These are phyloP conservation scores for Fusarium sp. DNA, from an alignment of 2,329 filamentous ascomycete species.

Conservation along the genomic window DNA sequence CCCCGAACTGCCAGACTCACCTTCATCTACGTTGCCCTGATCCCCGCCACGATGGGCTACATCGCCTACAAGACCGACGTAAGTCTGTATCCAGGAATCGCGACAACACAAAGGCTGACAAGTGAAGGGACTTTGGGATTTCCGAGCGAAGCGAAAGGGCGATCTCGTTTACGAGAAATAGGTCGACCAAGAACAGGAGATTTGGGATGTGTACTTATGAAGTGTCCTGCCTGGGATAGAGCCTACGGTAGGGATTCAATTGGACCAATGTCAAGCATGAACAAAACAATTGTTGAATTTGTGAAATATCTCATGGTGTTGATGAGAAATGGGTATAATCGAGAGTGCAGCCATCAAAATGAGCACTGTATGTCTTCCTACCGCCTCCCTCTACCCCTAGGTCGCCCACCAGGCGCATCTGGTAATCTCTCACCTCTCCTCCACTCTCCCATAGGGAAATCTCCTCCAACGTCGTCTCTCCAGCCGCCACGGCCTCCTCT, in stretches of 20 bases:
- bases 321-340: conserved; percentile 48
- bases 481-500: conserved; percentile 55
- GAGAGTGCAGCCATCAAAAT: conserved; percentile 30
- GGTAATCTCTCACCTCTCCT: conserved; percentile 73
- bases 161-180: conserved; percentile 87
- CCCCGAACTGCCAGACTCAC: conserved; percentile 83
- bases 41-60: conserved; percentile 78
- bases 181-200: conserved; percentile 33
- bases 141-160: conserved; percentile 89
- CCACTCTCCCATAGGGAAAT: conserved; percentile 71
- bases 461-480: conserved; percentile 55
- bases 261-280: conserved; percentile 31
- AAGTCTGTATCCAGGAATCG: conserved; percentile 58
- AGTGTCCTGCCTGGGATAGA: conserved; percentile 48
- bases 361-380: conserved; percentile 27
- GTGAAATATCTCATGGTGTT: conserved; percentile 24
- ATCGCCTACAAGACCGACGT: conserved; percentile 87
- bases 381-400: conserved; percentile 50
- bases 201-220: conserved; percentile 59
- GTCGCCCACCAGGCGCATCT: conserved; percentile 57
- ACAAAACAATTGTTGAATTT: background rate
- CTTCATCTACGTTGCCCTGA: conserved; percentile 79
- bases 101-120: conserved; percentile 39
- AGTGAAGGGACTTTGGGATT: conserved; percentile 82
- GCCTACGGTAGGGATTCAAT: conserved; percentile 40